Percentiles rank a stretch among this genome's conserved stretches.
Conservation (phyloP, 176 grass and related monocot genomes). For the Panicum miliaceum region DNA sequence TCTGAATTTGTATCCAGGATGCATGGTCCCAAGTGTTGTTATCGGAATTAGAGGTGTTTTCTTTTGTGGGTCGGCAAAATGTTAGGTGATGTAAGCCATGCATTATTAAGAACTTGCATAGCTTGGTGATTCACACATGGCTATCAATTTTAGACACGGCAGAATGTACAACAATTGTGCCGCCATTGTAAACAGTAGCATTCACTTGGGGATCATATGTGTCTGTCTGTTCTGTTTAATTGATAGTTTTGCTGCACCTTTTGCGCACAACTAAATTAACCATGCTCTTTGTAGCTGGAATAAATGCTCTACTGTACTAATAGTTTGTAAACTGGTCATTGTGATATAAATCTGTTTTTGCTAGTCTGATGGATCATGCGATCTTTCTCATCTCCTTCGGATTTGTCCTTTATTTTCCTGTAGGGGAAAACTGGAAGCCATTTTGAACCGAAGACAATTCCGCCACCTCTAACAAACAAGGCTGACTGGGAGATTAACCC, state of each 20-base stretch:
- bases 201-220: constrained; percentile 4
- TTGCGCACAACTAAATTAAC: constrained; percentile 28
- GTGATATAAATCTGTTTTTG: constrained; percentile 15
- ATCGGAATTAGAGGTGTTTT: constrained; percentile 25
- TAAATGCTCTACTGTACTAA: constrained; percentile 1
- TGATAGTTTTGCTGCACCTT: constrained; percentile 20
- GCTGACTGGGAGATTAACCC: constrained; percentile 99
- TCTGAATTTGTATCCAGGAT: constrained; percentile 36
- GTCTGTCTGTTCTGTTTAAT: constrained; percentile 6
- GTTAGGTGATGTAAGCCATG: neutral
- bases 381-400: constrained; percentile 9
- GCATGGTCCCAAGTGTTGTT: constrained; percentile 40
- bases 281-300: constrained; percentile 18
- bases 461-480: constrained; percentile 96
- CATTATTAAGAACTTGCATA: constrained; percentile 22
- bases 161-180: neutral
- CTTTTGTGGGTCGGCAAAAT: neutral
- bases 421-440: constrained; percentile 99
- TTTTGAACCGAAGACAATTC: constrained; percentile 95
- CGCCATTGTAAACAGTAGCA: neutral
- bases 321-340: neutral
- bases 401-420: constrained; percentile 39
- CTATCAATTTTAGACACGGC: constrained; percentile 7
- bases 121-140: constrained; percentile 5
- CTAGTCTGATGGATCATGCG: constrained; percentile 1